A percentile compares a stretch with the other conserved stretches of the same genome.
Conservation (phyloP, 73 alveolate genomes). For the Uronychia setigera region DNA sequence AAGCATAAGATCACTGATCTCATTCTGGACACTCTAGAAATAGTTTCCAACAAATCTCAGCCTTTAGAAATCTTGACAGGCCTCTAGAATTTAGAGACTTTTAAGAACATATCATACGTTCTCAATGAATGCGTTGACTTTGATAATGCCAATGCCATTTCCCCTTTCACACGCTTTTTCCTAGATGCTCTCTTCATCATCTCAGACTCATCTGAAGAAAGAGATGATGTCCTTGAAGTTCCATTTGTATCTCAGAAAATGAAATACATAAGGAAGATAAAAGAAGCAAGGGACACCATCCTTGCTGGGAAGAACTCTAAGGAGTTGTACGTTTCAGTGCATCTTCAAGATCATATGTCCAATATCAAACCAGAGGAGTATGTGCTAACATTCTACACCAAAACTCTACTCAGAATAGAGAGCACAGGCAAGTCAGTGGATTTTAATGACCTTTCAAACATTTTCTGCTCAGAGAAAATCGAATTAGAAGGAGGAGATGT, state of each 20-base stretch:
- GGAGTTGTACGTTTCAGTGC: neutral
- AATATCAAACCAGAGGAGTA: neutral
- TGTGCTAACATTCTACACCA: neutral
- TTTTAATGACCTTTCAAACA: neutral
- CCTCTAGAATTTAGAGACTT: neutral
- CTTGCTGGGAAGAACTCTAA: neutral
- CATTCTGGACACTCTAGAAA: neutral
- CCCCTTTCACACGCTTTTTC: neutral
- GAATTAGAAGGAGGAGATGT: neutral
- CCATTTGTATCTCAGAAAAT: neutral
- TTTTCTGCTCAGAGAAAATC: neutral
- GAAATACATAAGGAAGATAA: neutral
- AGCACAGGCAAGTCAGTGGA: neutral
- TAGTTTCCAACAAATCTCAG: neutral
- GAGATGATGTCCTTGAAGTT: neutral
- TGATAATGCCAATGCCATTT: neutral
- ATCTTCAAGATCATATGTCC: neutral
- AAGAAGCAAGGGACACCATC: neutral
- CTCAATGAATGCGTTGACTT: neutral
- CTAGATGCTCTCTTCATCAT: neutral
- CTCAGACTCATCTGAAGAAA: neutral
- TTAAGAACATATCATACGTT: neutral
- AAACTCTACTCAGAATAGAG: neutral
- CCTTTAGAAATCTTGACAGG: neutral
- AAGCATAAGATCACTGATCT: neutral